phyloP scores from a whole-genome alignment of 192 early-diverging fungal genomes.

The Podila minutissima region DNA sequence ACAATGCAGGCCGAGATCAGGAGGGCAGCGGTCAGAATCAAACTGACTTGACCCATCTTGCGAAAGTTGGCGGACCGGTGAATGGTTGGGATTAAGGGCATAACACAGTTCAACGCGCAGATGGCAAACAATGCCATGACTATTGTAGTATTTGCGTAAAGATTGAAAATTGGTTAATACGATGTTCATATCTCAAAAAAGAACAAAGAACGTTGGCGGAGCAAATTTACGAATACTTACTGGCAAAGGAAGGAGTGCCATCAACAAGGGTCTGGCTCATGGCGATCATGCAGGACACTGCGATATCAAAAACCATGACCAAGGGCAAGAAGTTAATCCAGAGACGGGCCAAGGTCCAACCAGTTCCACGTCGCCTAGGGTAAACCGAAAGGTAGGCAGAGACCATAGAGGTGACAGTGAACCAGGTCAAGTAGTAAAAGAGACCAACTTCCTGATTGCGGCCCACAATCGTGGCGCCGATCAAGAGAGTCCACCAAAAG shows the following conservation, averaged over 20 bases:
- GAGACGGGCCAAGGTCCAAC: slow-evolving; percentile 37
- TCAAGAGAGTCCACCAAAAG: slow-evolving; percentile 59
- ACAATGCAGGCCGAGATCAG: slow-evolving; percentile 40
- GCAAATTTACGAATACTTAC: slow-evolving; percentile 35
- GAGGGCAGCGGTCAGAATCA: slow-evolving; percentile 35
- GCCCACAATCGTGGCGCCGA: slow-evolving; percentile 31
- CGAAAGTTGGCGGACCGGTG: slow-evolving; percentile 51
- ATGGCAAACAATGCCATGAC: slow-evolving; percentile 54
- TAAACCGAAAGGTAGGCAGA: slow-evolving; percentile 34
- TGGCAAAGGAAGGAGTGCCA: slow-evolving; percentile 58
- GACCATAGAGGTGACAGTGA: slow-evolving; percentile 42
- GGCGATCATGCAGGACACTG: slow-evolving; percentile 50
- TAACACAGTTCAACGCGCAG: slow-evolving; percentile 45
- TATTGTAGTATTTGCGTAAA: not conserved
- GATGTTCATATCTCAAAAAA: too few relatives aligned
- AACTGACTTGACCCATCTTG: slow-evolving; percentile 25
- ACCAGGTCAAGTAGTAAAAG: slow-evolving; percentile 54
- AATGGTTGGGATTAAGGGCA: slow-evolving; percentile 58
- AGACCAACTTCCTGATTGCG: slow-evolving; percentile 36
- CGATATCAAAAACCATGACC: slow-evolving; percentile 54
- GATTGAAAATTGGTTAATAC: not conserved
- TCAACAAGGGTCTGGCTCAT: slow-evolving; percentile 63
- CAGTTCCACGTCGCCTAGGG: slow-evolving; percentile 22
- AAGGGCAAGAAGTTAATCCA: slow-evolving; percentile 49
- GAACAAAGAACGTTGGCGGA: too few relatives aligned